Conservation (phyloP, 176 grass and related monocot species). For the Juncus inflexus region DNA sequence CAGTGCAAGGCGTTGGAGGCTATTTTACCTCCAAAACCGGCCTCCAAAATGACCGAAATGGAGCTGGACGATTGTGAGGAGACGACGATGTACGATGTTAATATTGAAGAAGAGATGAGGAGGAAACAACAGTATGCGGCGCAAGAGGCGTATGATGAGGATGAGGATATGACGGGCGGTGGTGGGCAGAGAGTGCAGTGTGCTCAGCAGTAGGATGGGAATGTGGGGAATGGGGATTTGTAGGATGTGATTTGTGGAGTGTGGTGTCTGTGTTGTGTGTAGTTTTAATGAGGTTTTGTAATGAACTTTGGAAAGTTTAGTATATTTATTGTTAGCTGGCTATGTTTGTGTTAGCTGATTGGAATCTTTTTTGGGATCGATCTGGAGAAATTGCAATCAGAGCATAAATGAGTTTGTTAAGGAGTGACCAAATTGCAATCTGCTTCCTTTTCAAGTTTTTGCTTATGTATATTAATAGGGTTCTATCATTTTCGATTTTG, state of each 20-base stretch:
- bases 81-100: conserved; percentile 58
- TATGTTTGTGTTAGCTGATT: too few relatives aligned
- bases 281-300: too few relatives aligned
- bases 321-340: too few relatives aligned
- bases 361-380: too few relatives aligned
- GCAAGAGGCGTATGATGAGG: conserved; percentile 82
- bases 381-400: too few relatives aligned
- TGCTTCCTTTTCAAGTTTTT: too few relatives aligned
- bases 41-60: conserved; percentile 58
- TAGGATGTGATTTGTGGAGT: not conserved
- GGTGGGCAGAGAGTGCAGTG: conserved; percentile 76
- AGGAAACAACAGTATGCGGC: conserved; percentile 54
- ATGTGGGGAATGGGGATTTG: not conserved
- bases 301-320: too few relatives aligned
- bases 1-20: conserved; percentile 67
- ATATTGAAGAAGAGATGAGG: conserved; percentile 76
- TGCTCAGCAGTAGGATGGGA: conserved; percentile 54
- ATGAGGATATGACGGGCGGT: conserved; percentile 48
- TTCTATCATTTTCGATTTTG: too few relatives aligned
- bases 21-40: conserved; percentile 45
- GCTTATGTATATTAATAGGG: too few relatives aligned
- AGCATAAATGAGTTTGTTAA: too few relatives aligned
- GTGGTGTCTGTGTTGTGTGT: not conserved
- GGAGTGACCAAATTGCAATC: too few relatives aligned
- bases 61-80: conserved; percentile 90